Evolutionary conservation across 2,329 filamentous ascomycete genomes (phyloP).

Genomic region (Arachnopeziza araneosa): DNA sequence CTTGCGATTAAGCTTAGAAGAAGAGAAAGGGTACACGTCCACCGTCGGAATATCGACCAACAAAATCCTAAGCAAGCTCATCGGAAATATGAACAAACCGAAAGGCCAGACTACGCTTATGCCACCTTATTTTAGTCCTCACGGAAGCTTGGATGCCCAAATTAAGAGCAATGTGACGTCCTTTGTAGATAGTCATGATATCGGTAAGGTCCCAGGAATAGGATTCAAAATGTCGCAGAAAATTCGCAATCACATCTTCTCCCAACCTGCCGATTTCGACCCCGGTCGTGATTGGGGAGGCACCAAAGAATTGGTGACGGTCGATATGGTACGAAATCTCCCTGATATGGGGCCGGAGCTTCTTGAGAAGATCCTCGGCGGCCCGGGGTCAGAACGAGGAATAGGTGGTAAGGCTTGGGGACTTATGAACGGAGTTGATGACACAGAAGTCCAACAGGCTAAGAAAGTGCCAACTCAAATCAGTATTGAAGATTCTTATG

Average conservation of each 20-base stretch:
- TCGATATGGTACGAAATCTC: conserved; percentile 57
- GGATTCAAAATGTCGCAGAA: conserved; percentile 72
- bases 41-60: conserved; percentile 85
- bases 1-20: conserved; percentile 66
- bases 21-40: conserved; percentile 75
- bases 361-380: conserved; percentile 64
- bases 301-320: conserved; percentile 54
- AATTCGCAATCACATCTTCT: conserved; percentile 55
- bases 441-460: conserved; percentile 65
- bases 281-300: conserved; percentile 41
- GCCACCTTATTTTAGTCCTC: conserved; percentile 45
- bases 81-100: conserved; percentile 79
- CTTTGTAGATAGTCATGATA: conserved; percentile 71
- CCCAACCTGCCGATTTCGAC: conserved; percentile 36
- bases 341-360: conserved; percentile 56
- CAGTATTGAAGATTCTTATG: conserved; percentile 91
- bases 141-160: conserved; percentile 18
- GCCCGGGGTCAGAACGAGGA: conserved; percentile 64
- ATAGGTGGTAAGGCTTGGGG: conserved; percentile 70
- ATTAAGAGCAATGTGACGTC: conserved; percentile 46
- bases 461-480: conserved; percentile 77
- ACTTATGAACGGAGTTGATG: conserved; percentile 76
- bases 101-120: conserved; percentile 80
- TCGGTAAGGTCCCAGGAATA: conserved; percentile 80
- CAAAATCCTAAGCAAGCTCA: conserved; percentile 81